Base-by-base conservation (phyloP, 2,329 filamentous ascomycete species). In the Ophiostoma sp. region DNA sequence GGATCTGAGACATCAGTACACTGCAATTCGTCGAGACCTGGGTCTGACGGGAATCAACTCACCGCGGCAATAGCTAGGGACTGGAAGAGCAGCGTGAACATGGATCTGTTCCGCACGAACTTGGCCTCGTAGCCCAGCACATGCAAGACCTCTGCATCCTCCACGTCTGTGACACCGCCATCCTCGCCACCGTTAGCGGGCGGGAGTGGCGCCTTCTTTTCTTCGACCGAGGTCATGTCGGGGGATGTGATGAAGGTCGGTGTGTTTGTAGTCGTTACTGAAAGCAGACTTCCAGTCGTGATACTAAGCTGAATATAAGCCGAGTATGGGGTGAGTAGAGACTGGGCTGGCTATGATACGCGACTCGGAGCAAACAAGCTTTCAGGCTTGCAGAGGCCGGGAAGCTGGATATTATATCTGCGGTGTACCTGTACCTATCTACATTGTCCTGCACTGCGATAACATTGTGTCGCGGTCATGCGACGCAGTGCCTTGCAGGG, bases 71-170 rank as follows among this genome's bases (percentile, higher is more conserved):
- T 72, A 7, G 71, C 71, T 1, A 74, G 67, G 0, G 84, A 84
- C 76, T 88, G 86, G 76, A 89, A 89, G 15, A 89, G 79, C 0
- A 89, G 78, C 0, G 86, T 88, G 72, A 84, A 81, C 74, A 88
- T 82, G 0, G 86, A 88, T 41, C 87, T 82, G 72, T 89, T 89
- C 31, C 86, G 83, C 27, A 77, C 79, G 23, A 89, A 79, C 74
- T 87, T 85, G 4, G 84, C 82, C 70, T 81, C 84, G 77, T 89
- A 89, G 36, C 87, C 86, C 31, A 89, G 79, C 23, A 65, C 62
- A 39, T 65, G 20, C 62, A 65, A 27, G 6, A 65, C 35, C 20
- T 65, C 62, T n/a, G 62, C 62, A 41, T 65, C 62, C 8, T 65
- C 33, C 6, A 65, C 23, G 35, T 65, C 62, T n/a, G 35, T 39